Evolutionary conservation across 768 basidiomycete species (phyloP), one percentile per base, ranked within the genome.

Genomic region (Pholiota conissans): DNA sequence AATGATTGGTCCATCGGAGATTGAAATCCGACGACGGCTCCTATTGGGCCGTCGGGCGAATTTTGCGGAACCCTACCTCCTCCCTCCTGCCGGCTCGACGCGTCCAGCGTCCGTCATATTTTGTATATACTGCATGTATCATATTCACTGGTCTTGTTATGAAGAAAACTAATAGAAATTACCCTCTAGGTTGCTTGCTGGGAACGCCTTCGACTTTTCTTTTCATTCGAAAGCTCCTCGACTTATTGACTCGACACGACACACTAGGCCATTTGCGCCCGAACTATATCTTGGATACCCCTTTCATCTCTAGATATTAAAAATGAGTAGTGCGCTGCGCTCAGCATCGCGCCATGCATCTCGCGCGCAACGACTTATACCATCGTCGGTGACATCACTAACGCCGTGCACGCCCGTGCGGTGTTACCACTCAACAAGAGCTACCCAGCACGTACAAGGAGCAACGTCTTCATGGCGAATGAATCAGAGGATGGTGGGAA

Each of bases 51-150:
- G 48, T 35, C 26, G 22, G 20, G 14, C 48, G 20, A 34, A 52
- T 52, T 52, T 52, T 45, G 42, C 42, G 42, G 42, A 45, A 45
- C 42, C n/a, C n/a, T n/a, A n/a, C n/a, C n/a, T 39, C 50, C 32
- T 37, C 30, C 26, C 26, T 34, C 49, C 30, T 14, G 34, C 49
- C 5, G 30, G 9, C 18, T 18, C 30, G 34, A 39, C 50, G 50
- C 50, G 30, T 34, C 49, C 48, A 49, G 29, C 42, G 18, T 14
- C 13, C 18, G 26, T 14, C 27, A 4, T 51, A 11, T 34, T 18
- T 34, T 34, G 34, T 34, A 37, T 34, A 30, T 22, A 14, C 20
- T 51, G 10, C 14, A 14, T 26, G 20, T 52, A 3, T 20, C 24
- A 29, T 50, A 11, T 2, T 22, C 24, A 6, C 18, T 1, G n/a